Evolutionary conservation across 352 stramenopile genomes (phyloP), one percentile per base, ranked within the genome.

Genomic region (Thraustochytrium sp.): DNA sequence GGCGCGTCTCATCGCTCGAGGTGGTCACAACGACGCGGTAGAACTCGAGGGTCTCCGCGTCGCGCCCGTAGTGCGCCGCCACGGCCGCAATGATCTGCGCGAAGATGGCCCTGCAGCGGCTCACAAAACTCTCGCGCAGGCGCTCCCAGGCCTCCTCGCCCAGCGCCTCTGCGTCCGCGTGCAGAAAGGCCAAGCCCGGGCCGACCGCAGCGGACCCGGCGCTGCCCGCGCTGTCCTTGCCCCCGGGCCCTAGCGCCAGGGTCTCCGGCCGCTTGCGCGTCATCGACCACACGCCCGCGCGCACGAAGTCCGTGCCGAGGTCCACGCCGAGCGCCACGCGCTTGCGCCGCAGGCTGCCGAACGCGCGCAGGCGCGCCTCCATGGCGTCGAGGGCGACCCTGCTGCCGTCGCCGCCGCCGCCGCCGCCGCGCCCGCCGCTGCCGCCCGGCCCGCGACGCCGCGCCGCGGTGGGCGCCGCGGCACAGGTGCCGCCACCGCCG

Each of bases 311-410:
- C 23, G 53, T 21, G 68, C 68, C 68, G 8, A 80, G 2, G 31
- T 80, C 68, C 3, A 80, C 26, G 68, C 68, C 68, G 8, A 80
- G 34, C 29, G 44, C 31, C 29, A 80, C 46, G 68, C 68, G 68
- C 51, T 80, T 80, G 31, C 68, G 68, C 21, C 68, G 68, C 34
- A 61, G n/a, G 51, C 68, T 44, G 1, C 68, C 68, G 21, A 80
- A 31, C 46, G 68, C 68, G 18, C 68, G 68, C 3, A 80, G 51
- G 1, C 62, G 21, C 44, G 62, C 40, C 62, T 51, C 62, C 62
- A 75, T 75, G 16, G 4, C 53, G 36, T n/a, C n/a, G n/a, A n/a
- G n/a, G n/a, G n/a, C n/a, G n/a, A n/a, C n/a, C n/a, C n/a, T n/a
- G n/a, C n/a, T n/a, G n/a, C n/a, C n/a, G n/a, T n/a, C n/a, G n/a